phyloP scores from a whole-genome alignment of 2,329 filamentous ascomycete genomes.

The Pyricularia grisea region DNA sequence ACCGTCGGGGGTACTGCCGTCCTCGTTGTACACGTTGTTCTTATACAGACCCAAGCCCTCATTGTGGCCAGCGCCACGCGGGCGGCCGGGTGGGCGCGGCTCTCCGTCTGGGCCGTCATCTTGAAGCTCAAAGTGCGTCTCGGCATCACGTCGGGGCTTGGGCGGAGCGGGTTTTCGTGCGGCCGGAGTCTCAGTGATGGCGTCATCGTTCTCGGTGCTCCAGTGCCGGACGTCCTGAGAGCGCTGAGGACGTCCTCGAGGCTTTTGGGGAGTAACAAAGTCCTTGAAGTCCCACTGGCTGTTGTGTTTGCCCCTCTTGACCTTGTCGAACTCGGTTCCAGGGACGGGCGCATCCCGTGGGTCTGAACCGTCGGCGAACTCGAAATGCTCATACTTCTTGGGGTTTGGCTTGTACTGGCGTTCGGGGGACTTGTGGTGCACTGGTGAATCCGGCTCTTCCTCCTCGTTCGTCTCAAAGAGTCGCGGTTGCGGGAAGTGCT shows the following conservation, averaged over 20 bases:
- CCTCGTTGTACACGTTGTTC: conserved; percentile 61
- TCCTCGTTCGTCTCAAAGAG: conserved; percentile 43
- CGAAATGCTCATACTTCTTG: conserved; percentile 78
- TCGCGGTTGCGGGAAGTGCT: conserved; percentile 53
- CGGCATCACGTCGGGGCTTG: conserved; percentile 68
- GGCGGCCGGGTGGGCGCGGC: conserved; percentile 32
- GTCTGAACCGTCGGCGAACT: conserved; percentile 60
- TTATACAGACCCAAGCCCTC: conserved; percentile 65
- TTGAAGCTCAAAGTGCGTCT: conserved; percentile 74
- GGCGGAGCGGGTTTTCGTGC: conserved; percentile 43
- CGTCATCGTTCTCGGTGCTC: conserved; percentile 59
- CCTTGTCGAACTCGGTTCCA: conserved; percentile 29
- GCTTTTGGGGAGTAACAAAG: conserved; percentile 74
- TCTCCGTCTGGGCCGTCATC: conserved; percentile 58
- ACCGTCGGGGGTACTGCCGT: conserved; percentile 30
- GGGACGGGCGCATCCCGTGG: conserved; percentile 35
- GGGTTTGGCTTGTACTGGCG: conserved; percentile 56
- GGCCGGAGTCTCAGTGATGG: conserved; percentile 43
- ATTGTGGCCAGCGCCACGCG: conserved; percentile 51
- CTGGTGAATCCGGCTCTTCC: conserved; percentile 28
- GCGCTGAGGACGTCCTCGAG: conserved; percentile 50
- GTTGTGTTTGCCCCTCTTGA: conserved; percentile 51
- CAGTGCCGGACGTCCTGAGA: conserved; percentile 69
- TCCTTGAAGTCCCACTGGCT: conserved; percentile 85
- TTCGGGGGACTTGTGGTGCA: conserved; percentile 28